Evolutionary conservation across 2,329 filamentous ascomycete genomes (phyloP).

Genomic region (Dryadomyces quercus-mongolicae): DNA sequence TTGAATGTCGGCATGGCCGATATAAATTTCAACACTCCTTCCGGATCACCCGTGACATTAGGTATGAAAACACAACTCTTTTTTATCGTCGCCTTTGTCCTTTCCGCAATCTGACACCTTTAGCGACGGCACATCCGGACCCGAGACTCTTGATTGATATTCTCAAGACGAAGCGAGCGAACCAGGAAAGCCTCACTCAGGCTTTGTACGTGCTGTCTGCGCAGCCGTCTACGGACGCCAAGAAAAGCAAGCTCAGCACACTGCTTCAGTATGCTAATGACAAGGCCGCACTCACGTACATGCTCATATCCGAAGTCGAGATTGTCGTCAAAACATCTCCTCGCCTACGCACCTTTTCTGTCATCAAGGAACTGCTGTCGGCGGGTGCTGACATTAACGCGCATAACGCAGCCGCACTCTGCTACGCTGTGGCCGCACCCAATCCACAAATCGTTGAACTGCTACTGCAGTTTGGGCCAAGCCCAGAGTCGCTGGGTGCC

Average conservation of each 20-base stretch:
- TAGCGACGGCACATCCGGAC: constrained; percentile 30
- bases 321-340: constrained; percentile 25
- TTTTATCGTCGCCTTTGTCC: background rate
- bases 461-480: constrained; percentile 30
- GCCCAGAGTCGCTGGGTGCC: constrained; percentile 29
- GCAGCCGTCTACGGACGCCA: constrained; percentile 30
- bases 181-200: constrained; percentile 26
- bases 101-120: constrained; percentile 6
- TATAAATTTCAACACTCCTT: constrained; percentile 29
- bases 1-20: constrained; percentile 40
- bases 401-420: constrained; percentile 37
- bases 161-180: constrained; percentile 32
- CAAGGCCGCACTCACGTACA: constrained; percentile 28
- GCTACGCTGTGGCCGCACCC: constrained; percentile 34
- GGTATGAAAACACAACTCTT: constrained; percentile 16
- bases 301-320: constrained; percentile 40
- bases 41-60: constrained; percentile 28
- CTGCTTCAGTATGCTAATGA: constrained; percentile 31
- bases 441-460: constrained; percentile 34
- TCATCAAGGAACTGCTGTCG: constrained; percentile 33
- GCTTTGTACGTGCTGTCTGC: constrained; percentile 30
- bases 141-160: constrained; percentile 35
- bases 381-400: constrained; percentile 43
- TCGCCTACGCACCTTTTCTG: constrained; percentile 26
- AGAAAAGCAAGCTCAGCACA: constrained; percentile 35